A percentile compares a stretch with the other conserved stretches of the same genome.
Evolutionary conservation across 2,329 filamentous ascomycete species (phyloP).

Genomic region (Xylariales sp.): DNA sequence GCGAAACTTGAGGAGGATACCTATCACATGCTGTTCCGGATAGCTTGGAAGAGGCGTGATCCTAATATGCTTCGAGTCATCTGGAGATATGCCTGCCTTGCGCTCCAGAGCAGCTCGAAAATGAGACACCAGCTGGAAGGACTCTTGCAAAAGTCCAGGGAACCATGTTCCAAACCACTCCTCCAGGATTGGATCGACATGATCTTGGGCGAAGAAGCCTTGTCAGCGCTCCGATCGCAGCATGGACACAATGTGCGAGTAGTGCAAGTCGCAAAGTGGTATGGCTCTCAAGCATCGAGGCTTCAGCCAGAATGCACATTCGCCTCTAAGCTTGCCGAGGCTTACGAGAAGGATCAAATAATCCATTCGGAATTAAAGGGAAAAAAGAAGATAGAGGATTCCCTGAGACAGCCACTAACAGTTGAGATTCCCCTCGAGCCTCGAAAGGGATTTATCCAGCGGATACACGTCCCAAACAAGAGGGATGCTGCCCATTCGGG

Average conservation of each 20-base stretch:
- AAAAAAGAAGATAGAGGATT: slow-evolving; percentile 10
- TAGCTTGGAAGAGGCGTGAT: slow-evolving; percentile 17
- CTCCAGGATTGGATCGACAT: slow-evolving; percentile 20
- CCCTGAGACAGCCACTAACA: slow-evolving; percentile 12
- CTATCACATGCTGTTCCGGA: slow-evolving; percentile 19
- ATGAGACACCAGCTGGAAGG: slow-evolving; percentile 16
- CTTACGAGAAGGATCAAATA: slow-evolving; percentile 17
- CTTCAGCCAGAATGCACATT: slow-evolving; percentile 11
- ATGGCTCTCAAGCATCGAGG: slow-evolving; percentile 8
- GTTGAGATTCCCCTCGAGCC: slow-evolving; percentile 18
- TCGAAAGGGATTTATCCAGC: too few species aligned
- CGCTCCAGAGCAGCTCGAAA: slow-evolving; percentile 9
- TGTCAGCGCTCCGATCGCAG: slow-evolving; percentile 10
- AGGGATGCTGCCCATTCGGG: too few species aligned
- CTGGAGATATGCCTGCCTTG: slow-evolving; percentile 21
- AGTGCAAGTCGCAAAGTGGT: slow-evolving; percentile 11
- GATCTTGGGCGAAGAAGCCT: slow-evolving; percentile 19
- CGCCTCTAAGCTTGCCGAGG: slow-evolving; percentile 18
- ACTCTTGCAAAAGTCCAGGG: slow-evolving; percentile 9
- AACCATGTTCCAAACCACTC: slow-evolving; percentile 8
- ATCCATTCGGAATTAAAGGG: slow-evolving; percentile 16
- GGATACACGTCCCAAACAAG: too few species aligned
- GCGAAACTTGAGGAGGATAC: slow-evolving; percentile 15
- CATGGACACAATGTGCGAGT: not conserved
- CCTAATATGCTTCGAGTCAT: slow-evolving; percentile 26